phyloP scores from a whole-genome alignment of 2,329 filamentous ascomycete species.

The Trichoderma lentiforme region DNA sequence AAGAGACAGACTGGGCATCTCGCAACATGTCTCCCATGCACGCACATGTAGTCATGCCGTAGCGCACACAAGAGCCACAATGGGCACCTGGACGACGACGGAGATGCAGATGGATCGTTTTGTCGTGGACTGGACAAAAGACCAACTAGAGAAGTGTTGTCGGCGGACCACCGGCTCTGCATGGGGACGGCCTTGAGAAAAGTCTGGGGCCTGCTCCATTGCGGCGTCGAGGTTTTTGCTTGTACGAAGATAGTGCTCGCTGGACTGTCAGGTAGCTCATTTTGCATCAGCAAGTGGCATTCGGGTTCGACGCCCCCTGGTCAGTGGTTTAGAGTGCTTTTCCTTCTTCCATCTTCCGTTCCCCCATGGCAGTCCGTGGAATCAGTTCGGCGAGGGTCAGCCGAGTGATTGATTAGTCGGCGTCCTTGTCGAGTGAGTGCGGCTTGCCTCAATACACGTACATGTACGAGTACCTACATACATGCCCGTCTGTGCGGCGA shows the following conservation, averaged over 20 bases:
- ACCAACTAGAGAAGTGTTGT: background rate
- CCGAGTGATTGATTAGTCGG: background rate
- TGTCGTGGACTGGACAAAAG: background rate
- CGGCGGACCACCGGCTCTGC: conserved; percentile 7
- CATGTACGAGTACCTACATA: background rate
- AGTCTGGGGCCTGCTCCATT: conserved; percentile 7
- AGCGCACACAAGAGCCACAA: conserved; percentile 2
- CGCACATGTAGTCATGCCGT: conserved; percentile 15
- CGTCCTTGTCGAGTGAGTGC: background rate
- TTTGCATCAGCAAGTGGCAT: conserved; percentile 7
- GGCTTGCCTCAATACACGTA: background rate
- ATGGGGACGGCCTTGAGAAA: background rate
- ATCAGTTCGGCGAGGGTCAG: background rate
- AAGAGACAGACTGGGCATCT: conserved; percentile 16
- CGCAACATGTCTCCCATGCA: conserved; percentile 11
- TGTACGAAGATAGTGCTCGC: background rate
- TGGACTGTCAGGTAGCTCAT: background rate
- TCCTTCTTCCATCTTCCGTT: background rate
- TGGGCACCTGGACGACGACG: background rate
- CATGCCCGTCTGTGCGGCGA: background rate
- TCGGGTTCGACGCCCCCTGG: conserved; percentile 1
- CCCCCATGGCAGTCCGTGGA: background rate
- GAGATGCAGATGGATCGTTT: background rate
- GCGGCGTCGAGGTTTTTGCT: conserved; percentile 14
- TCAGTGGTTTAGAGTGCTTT: background rate